Percentiles rank a stretch among this genome's conserved stretches.
Evolutionary conservation across 179 eudicot genomes (phyloP).

Genomic region (Beta macrorhiza): DNA sequence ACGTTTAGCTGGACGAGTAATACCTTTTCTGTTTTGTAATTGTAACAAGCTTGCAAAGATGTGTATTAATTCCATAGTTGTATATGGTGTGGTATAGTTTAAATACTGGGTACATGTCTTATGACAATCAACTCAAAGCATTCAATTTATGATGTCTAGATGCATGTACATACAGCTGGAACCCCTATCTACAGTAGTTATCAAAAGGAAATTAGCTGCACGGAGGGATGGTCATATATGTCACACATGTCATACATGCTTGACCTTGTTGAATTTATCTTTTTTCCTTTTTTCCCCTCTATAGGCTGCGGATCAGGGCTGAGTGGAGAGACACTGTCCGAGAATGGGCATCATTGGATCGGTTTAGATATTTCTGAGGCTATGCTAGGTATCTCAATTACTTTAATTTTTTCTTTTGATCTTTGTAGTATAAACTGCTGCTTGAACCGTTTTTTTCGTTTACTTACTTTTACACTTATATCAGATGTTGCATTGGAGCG

Average conservation of each 20-base stretch:
- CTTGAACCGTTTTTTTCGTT: conserved; percentile 13
- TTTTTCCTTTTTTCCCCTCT: conserved; percentile 16
- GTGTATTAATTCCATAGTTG: background rate
- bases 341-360: conserved; percentile 89
- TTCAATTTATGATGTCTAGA: background rate
- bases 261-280: background rate
- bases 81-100: background rate
- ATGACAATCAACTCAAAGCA: background rate
- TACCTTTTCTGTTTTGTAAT: background rate
- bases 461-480: conserved; percentile 5
- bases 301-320: conserved; percentile 96
- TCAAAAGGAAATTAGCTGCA: background rate
- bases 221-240: background rate
- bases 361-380: conserved; percentile 89
- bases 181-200: background rate
- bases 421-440: background rate
- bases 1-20: background rate
- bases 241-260: background rate
- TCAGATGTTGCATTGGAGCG: conserved; percentile 85
- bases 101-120: background rate
- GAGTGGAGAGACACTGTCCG: conserved; percentile 91
- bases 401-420: background rate
- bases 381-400: conserved; percentile 67
- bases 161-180: background rate
- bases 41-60: conserved; percentile 1